Conservation (phyloP, 441 rosid genomes). For the Syzygium malaccense region DNA sequence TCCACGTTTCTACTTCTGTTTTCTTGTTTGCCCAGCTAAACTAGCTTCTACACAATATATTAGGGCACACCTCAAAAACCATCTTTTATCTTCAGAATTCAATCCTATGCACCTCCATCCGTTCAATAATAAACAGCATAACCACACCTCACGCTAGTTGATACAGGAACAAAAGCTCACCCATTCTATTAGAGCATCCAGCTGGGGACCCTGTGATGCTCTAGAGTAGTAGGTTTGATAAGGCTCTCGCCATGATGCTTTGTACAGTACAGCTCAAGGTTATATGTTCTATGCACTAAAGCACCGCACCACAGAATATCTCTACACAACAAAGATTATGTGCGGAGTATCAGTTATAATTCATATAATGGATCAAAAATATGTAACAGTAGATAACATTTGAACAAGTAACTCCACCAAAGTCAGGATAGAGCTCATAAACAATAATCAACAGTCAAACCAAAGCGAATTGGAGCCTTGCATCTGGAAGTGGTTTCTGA, state of each 20-base stretch:
- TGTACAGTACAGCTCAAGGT: neutral
- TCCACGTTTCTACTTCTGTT: too few species aligned
- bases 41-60: too few species aligned
- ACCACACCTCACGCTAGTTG: too few species aligned
- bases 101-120: too few species aligned
- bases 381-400: neutral
- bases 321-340: neutral
- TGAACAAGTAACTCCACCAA: neutral
- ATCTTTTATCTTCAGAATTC: too few species aligned
- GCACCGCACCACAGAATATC: neutral
- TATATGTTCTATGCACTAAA: neutral
- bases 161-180: too few species aligned
- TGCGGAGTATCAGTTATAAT: neutral
- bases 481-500: neutral
- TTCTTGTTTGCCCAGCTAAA: too few species aligned
- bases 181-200: constrained; percentile 38
- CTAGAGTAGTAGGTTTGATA: constrained; percentile 41
- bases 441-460: neutral
- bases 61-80: too few species aligned
- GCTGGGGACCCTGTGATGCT: constrained; percentile 35
- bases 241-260: constrained; percentile 41
- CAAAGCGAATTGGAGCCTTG: neutral
- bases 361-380: neutral
- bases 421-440: neutral
- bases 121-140: too few species aligned